These are phyloP conservation scores for Pleurostoma richardsiae DNA, from an alignment of 2,329 filamentous ascomycete species.

Conservation along the genomic window DNA sequence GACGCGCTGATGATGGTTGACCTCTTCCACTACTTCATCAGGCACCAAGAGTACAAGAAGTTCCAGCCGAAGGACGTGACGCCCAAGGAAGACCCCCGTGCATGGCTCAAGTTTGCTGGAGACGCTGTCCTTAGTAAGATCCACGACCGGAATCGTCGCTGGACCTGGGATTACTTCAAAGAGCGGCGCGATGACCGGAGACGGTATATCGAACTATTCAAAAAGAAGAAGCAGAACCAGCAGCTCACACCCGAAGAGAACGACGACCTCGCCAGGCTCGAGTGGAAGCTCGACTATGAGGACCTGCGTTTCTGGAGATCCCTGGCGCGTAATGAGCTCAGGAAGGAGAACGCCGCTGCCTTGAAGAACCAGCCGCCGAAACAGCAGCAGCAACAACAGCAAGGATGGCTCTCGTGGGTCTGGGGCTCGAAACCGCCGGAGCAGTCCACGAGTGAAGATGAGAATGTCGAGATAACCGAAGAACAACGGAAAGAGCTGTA, in stretches of 20 bases:
- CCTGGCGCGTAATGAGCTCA: slow-evolving; percentile 85
- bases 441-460: slow-evolving; percentile 55
- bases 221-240: slow-evolving; percentile 77
- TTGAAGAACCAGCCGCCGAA: slow-evolving; percentile 56
- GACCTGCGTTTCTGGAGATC: slow-evolving; percentile 97
- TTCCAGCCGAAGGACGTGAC: slow-evolving; percentile 76
- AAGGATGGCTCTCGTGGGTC: slow-evolving; percentile 87
- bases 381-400: slow-evolving; percentile 50
- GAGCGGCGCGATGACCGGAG: slow-evolving; percentile 86
- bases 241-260: slow-evolving; percentile 66
- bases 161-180: slow-evolving; percentile 95
- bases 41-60: slow-evolving; percentile 95
- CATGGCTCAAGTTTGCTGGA: slow-evolving; percentile 89
- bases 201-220: slow-evolving; percentile 90
- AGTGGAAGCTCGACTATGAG: slow-evolving; percentile 87
- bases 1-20: slow-evolving; percentile 98
- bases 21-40: slow-evolving; percentile 95
- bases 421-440: slow-evolving; percentile 73
- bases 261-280: slow-evolving; percentile 69
- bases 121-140: slow-evolving; percentile 89
- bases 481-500: slow-evolving; percentile 96
- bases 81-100: slow-evolving; percentile 83
- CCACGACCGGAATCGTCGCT: slow-evolving; percentile 84
- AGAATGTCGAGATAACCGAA: slow-evolving; percentile 86
- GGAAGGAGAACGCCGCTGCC: slow-evolving; percentile 90